Evolutionary conservation across 2,329 filamentous ascomycete species (phyloP), one percentile per base, ranked within the genome.

Genomic region (Hypoxylon sp.): DNA sequence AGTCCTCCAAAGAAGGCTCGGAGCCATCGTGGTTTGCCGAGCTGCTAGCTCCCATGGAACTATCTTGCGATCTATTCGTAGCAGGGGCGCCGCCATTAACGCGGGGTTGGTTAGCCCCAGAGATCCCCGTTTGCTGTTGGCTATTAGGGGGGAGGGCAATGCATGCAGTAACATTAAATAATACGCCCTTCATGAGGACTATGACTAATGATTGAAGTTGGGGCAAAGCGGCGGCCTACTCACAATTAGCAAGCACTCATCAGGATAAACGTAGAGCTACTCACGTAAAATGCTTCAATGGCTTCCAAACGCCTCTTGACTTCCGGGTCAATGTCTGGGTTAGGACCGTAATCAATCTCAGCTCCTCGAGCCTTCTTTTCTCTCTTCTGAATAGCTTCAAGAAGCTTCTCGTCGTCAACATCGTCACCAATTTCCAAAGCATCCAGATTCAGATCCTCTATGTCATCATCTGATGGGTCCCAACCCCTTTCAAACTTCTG

Each of bases 401-500:
- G 80, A 22, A 83, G 73, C 58, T 82, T 80, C 20, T 81, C 75
- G 20, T 82, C 79, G 56, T 82, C 80, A 10, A 82, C 68, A 27
- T 78, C 72, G 3, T 74, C 73, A 22, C 74, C 74, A 17, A 71
- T 33, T 25, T 68, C 58, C 8, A 79, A 64, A 37, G 72, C 68
- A 63, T 82, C 80, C 14, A 81, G 72, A 54, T 80, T 80, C 20
- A 83, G 65, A n/a, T 81, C 79, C 57, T 84, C 80, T 8, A 84
- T 80, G 35, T 81, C 74, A 49, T 85, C 79, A 17, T 83, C 81
- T 1, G 82, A 82, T 1, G 85, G 84, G 65, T 92, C 90, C 93
- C 94, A 99, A 8, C 96, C 96, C 61, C 96, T 88, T 75, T 98
- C 95, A 73, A 93, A 97, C 76, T 92, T 95, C 82, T 98, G 90